A percentile compares a stretch with the other conserved stretches of the same genome.
These are phyloP conservation scores for Fraxinus platypoda DNA, from an alignment of 305 asterid species.

Conservation along the genomic window DNA sequence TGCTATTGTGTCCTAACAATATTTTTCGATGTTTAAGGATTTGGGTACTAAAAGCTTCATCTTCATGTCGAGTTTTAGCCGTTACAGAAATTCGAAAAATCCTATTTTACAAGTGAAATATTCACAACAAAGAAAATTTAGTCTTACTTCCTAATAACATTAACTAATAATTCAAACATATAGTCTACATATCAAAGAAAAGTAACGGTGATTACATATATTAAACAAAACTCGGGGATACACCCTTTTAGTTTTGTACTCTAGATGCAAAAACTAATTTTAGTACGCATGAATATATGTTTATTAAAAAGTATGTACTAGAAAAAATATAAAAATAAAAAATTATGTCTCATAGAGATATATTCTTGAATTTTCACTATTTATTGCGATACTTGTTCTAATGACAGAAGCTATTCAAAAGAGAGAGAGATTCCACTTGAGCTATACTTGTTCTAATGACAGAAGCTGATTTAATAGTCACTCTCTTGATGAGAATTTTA, in stretches of 20 bases:
- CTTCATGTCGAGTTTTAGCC: not conserved
- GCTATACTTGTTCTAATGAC: not conserved
- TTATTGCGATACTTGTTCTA: not conserved
- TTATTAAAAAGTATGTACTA: not conserved
- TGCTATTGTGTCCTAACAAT: not conserved
- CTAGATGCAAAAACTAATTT: not conserved
- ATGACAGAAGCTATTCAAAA: too few relatives aligned
- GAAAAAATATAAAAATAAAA: too few relatives aligned
- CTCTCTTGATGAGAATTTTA: not conserved
- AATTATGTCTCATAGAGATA: not conserved
- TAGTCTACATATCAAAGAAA: not conserved
- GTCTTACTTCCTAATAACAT: not conserved
- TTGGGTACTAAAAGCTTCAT: not conserved
- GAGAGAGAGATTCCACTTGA: not conserved
- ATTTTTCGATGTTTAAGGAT: not conserved
- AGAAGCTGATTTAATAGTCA: not conserved
- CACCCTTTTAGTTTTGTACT: not conserved
- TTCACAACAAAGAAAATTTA: not conserved
- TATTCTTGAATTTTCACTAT: not conserved
- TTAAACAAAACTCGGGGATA: not conserved
- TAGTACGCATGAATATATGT: not conserved
- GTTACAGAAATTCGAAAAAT: not conserved
- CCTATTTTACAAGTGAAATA: not conserved
- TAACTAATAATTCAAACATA: not conserved
- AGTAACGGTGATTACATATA: not conserved